Conservation (phyloP, 768 basidiomycete genomes). For the Tylopilus balloui region DNA sequence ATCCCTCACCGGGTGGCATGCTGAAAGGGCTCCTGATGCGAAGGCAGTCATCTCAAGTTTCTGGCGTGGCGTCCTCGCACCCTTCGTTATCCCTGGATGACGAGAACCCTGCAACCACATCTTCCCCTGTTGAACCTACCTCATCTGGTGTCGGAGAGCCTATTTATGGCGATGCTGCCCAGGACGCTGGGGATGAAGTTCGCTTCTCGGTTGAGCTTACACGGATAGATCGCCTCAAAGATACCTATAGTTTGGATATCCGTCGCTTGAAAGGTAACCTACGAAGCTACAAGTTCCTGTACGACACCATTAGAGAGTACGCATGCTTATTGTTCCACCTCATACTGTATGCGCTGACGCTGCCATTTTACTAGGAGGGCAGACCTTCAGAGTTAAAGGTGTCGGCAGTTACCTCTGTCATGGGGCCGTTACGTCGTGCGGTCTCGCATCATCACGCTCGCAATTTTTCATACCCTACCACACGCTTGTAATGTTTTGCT, state of each 20-base stretch:
- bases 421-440: background rate
- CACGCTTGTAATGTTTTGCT: slow-evolving; percentile 20
- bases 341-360: slow-evolving; percentile 8
- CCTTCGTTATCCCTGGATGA: slow-evolving; percentile 50
- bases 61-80: slow-evolving; percentile 34
- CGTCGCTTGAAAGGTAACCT: slow-evolving; percentile 88
- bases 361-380: slow-evolving; percentile 29
- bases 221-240: slow-evolving; percentile 80
- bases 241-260: slow-evolving; percentile 89
- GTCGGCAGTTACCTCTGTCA: slow-evolving; percentile 27
- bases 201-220: slow-evolving; percentile 95
- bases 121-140: slow-evolving; percentile 36
- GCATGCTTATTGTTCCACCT: slow-evolving; percentile 32
- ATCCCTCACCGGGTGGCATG: slow-evolving; percentile 70
- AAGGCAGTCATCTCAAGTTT: slow-evolving; percentile 82
- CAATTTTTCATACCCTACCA: slow-evolving; percentile 30
- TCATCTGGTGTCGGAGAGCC: slow-evolving; percentile 41
- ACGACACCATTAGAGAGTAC: slow-evolving; percentile 82
- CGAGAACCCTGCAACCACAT: slow-evolving; percentile 23
- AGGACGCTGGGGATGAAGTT: slow-evolving; percentile 93
- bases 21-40: slow-evolving; percentile 86
- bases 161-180: slow-evolving; percentile 71
- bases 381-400: slow-evolving; percentile 35
- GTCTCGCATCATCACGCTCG: slow-evolving; percentile 7
- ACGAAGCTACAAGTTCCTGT: slow-evolving; percentile 89